Evolutionary conservation across 2,329 filamentous ascomycete genomes (phyloP).

Genomic region (Aspergillus fijiensis): DNA sequence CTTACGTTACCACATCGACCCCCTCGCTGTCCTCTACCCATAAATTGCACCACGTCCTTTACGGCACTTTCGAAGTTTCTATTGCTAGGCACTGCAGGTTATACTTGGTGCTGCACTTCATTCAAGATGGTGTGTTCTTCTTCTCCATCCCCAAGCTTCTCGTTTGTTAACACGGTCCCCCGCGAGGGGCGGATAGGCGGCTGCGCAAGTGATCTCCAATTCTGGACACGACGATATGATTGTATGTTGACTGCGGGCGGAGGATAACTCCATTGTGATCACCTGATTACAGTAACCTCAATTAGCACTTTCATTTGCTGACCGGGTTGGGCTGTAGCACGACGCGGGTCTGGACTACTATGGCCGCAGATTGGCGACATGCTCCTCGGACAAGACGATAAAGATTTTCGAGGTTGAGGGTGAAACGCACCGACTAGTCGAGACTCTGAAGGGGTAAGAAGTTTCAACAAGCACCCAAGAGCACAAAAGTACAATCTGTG

Average conservation of each 20-base stretch:
- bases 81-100: no score
- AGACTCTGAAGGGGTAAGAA: conserved; percentile 86
- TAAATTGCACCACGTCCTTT: background rate
- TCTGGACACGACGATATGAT: conserved; percentile 99
- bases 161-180: conserved; percentile 14
- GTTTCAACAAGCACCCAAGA: background rate
- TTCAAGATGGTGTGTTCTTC: conserved; percentile 13
- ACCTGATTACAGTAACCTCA: conserved; percentile 7
- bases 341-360: conserved; percentile 99
- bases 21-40: conserved; percentile 8
- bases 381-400: conserved; percentile 96
- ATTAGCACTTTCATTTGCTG: background rate
- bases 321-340: conserved; percentile 58
- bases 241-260: conserved; percentile 58
- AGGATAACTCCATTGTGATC: background rate
- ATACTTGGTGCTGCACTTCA: background rate
- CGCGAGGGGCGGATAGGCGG: conserved; percentile 49
- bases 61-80: background rate
- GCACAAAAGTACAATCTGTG: background rate
- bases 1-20: conserved; percentile 12
- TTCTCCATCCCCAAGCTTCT: background rate
- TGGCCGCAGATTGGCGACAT: conserved; percentile 90
- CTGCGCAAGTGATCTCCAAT: conserved; percentile 72
- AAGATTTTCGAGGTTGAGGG: conserved; percentile 99
- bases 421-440: conserved; percentile 81